Evolutionary conservation across 805 yeast genomes (phyloP), one percentile per base, ranked within the genome.

Genomic region (Lachancea mirantina): DNA sequence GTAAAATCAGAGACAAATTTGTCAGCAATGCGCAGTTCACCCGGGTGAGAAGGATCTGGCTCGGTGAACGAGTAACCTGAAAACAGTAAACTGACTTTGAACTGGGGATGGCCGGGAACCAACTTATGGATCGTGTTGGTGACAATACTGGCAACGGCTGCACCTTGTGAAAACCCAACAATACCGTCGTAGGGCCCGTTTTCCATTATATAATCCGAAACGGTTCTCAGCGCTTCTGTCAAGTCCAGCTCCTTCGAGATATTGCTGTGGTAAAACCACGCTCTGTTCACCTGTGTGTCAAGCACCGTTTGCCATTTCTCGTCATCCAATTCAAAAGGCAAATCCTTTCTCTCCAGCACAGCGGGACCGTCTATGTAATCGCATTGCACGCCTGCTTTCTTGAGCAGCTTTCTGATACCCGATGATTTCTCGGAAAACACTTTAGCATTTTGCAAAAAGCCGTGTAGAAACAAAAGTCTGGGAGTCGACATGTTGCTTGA

Each of bases 101-200:
- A 65, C 36, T 54, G 52, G 10, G 47, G 61, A 31, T 62, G 58
- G 19, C 55, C 52, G 11, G 74, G 74, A 22, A 76, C 72, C 24
- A 78, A 46, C 15, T 68, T 67, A 14, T 71, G 65, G 41, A 80
- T 76, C 23, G 69, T 67, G 43, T 76, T 74, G 26, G 83, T 65
- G 19, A 87, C 53, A 16, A 84, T 65, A 1, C 89, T 83, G 1
- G 84, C 78, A 21, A 89, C 61, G 1, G 92, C 94, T 5, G 96
- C 94, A 41, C 98, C 98, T 57, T 92, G 97, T 8, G 94, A 80
- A 55, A 89, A 89, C 1, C 96, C 97, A 26, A 92, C 60, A 14
- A 89, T 61, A 5, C 97, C 98, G 14, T 79, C 81, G 44, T 84
- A 83, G 1, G 96, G 96, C 1, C 84, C 85, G 27, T 83, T 74